Conservation (phyloP, 1,139 yeast genomes). For the Chernovozyma aurita region DNA sequence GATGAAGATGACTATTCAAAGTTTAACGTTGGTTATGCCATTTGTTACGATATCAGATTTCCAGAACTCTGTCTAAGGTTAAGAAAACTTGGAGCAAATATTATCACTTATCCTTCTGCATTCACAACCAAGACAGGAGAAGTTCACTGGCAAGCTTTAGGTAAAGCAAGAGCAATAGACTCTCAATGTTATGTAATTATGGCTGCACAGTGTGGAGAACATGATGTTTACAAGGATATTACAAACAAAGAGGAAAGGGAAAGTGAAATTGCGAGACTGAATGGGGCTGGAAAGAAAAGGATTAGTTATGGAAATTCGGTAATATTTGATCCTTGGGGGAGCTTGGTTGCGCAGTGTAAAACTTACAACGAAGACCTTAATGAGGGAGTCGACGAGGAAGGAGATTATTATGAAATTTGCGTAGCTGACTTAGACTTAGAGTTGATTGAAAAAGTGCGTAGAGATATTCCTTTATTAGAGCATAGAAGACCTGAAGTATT, state of each 20-base stretch:
- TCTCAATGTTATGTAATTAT: constrained; percentile 82
- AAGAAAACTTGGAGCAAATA: constrained; percentile 69
- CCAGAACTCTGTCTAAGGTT: constrained; percentile 73
- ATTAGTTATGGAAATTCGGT: constrained; percentile 81
- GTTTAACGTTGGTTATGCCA: constrained; percentile 68
- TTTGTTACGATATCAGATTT: constrained; percentile 86
- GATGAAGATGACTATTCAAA: constrained; percentile 9
- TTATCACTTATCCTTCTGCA: constrained; percentile 83
- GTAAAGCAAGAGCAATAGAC: constrained; percentile 80
- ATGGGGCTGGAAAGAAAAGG: constrained; percentile 26
- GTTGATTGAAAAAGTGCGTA: constrained; percentile 45
- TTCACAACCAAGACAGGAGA: constrained; percentile 88
- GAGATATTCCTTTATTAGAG: constrained; percentile 67
- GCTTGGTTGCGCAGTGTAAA: constrained; percentile 55
- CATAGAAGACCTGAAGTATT: constrained; percentile 66
- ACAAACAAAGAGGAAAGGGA: constrained; percentile 9
- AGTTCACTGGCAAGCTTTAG: constrained; percentile 84
- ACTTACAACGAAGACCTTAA: constrained; percentile 23
- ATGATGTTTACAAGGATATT: constrained; percentile 39
- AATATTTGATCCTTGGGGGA: constrained; percentile 91
- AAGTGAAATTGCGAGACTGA: constrained; percentile 21
- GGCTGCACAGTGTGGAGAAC: constrained; percentile 90
- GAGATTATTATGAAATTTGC: constrained; percentile 52
- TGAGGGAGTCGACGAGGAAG: constrained; percentile 42
- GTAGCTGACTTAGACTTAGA: constrained; percentile 67